Base-by-base conservation (phyloP, 176 grass and related monocot genomes). In the Oryza rufipogon region DNA sequence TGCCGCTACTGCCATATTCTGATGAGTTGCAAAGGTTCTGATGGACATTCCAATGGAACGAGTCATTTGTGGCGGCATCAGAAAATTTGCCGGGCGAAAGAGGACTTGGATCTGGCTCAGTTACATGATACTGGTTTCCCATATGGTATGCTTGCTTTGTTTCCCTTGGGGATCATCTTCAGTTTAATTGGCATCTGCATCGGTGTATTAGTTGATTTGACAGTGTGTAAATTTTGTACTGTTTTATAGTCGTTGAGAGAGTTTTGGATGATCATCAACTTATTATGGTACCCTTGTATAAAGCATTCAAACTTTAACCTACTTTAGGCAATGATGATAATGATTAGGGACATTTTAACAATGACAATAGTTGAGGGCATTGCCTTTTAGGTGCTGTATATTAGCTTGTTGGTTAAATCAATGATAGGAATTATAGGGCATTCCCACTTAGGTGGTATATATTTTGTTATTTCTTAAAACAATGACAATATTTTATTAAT, bases 51-150 rank as follows among this genome's bases (percentile, higher is more conserved):
- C n/a, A 89, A 89, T 12, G 87, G 83, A 54, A 89, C 88, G 12
- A 89, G 89, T 41, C 89, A 90, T 87, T 71, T 90, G 70, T 90
- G 89, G 89, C 61, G 89, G 25, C 89, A 90, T 58, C 89, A 90
- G 56, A 90, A 90, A 64, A 87, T 75, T 64, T 90, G 89, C 68
- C 75, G 69, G 65, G 84, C 16, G 42, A 90, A 84, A 83, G 75
- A 83, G 20, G 88, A 46, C 52, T 70, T 77, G 19, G 56, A 36
- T 71, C 71, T 28, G 49, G 51, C 28, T 30, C 80, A 79, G 41
- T 51, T 75, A 64, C 84, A 80, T 41, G 70, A 84, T 11, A 2
- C 17, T 1, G n/a, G 83, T 10, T 42, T 75, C 48, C 32, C 76
- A 1, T 87, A 84, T 45, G 85, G 89, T 91, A 84, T 12, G 74